A percentile compares a stretch with the other conserved stretches of the same genome.
Evolutionary conservation across 1,139 yeast genomes (phyloP).

Genomic region (Kurtzmaniella natalensis): DNA sequence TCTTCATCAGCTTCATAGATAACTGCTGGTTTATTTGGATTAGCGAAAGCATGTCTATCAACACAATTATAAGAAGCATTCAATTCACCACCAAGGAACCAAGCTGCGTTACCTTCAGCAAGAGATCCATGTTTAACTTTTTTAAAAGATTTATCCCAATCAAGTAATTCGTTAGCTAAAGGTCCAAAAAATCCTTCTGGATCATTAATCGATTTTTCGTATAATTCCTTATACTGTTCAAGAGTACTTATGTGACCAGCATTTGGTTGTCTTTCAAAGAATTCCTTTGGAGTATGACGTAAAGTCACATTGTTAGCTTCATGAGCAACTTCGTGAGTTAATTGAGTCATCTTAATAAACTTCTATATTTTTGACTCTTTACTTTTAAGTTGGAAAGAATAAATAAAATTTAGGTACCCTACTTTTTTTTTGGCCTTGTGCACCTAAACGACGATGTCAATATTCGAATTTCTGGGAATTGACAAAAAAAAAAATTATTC

Average conservation of each 20-base stretch:
- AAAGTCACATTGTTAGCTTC: conserved; percentile 70
- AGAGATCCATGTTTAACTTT: conserved; percentile 72
- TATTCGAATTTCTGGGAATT: too few species aligned
- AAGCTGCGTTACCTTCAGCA: conserved; percentile 76
- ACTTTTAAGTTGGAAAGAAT: neutral
- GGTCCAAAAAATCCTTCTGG: conserved; percentile 86
- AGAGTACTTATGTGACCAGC: conserved; percentile 45
- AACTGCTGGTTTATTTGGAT: conserved; percentile 85
- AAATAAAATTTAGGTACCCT: conserved; percentile 3
- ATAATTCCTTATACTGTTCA: conserved; percentile 71
- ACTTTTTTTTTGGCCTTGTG: too few species aligned
- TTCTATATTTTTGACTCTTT: neutral
- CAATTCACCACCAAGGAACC: conserved; percentile 92
- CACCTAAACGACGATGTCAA: too few species aligned
- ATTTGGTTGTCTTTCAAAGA: conserved; percentile 68
- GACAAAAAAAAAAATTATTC: too few species aligned
- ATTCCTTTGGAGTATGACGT: conserved; percentile 69
- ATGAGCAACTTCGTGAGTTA: conserved; percentile 55
- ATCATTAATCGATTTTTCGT: conserved; percentile 70
- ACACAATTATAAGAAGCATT: conserved; percentile 95
- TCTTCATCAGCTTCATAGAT: conserved; percentile 96
- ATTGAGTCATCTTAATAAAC: conserved; percentile 13
- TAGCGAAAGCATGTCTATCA: conserved; percentile 87
- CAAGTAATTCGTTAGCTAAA: conserved; percentile 69
- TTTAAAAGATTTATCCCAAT: conserved; percentile 82